Evolutionary conservation across 2,329 filamentous ascomycete species (phyloP), one percentile per base, ranked within the genome.

Genomic region (Thyridium curvatum): DNA sequence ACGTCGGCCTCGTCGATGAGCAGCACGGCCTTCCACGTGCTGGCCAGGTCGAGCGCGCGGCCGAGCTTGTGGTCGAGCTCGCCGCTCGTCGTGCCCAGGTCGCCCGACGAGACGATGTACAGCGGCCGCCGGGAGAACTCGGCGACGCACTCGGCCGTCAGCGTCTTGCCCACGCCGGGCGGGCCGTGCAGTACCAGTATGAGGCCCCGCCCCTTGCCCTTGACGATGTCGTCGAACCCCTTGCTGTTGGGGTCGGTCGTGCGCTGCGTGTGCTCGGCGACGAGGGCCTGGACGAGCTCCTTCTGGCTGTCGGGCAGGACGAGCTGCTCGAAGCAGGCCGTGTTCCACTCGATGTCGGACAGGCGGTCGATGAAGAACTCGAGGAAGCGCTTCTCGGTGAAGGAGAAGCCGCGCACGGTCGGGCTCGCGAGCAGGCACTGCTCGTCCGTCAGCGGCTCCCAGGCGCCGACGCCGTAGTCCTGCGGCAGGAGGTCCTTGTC

Each of bases 41-140:
- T 63, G 2, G 60, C 66, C 13, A 65, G 46, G 14, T 38, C 41
- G 8, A 46, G 32, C 5, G 39, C 34, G n/a, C 30, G 14, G 51
- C 58, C 44, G 55, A 65, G 29, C 50, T 58, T 28, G 50, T 48
- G 30, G 51, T 82, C 80, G 2, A 41, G 31, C 12, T 18, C 16
- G 2, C 34, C 30, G 31, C 43, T 41, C 4, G 36, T 30, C 7
- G 41, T 38, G 17, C 49, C 47, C 2, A 51, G 43, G 28, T 51
- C 49, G 17, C 47, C 49, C 3, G 56, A 50, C 10, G 52, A 51
- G 3, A 64, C 53, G 13, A 50, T 54, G 42, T 64, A 64, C 4
- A 64, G 52, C 7, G 58, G 61, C 6, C 50, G 47, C n/a, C 48
- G 45, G 14, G 50, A 49, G 21, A 53, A 46, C 41, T 64, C 59